A percentile compares a stretch with the other conserved stretches of the same genome.
phyloP scores from a whole-genome alignment of 305 asterid genomes.

The Petunia hybrid region DNA sequence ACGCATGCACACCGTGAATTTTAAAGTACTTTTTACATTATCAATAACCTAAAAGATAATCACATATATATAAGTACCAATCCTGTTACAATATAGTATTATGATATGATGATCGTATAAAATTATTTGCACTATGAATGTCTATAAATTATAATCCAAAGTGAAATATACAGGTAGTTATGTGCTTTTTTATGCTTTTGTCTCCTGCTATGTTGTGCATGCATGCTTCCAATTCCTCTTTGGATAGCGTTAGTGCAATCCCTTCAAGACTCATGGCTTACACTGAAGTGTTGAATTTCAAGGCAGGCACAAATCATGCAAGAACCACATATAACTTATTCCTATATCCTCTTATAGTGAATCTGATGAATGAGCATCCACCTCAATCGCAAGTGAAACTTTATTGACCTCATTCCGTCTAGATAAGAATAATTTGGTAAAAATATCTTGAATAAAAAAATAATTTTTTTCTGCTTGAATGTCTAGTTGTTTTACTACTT shows the following conservation, averaged over 20 bases:
- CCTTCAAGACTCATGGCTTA: neutral
- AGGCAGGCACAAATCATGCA: constrained; percentile 33
- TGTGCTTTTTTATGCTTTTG: neutral
- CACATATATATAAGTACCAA: too few relatives aligned
- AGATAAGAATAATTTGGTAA: neutral
- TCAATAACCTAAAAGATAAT: too few relatives aligned
- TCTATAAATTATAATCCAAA: too few relatives aligned
- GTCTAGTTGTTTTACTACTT: constrained; percentile 22
- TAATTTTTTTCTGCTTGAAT: neutral
- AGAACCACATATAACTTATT: constrained; percentile 31
- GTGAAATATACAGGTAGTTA: too few relatives aligned
- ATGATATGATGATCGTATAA: too few relatives aligned
- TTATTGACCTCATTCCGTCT: neutral
- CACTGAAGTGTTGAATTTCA: constrained; percentile 25
- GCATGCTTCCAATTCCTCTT: too few relatives aligned
- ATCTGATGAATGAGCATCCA: neutral
- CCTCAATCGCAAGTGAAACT: neutral
- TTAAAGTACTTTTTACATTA: neutral
- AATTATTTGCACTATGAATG: too few relatives aligned
- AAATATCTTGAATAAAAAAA: constrained; percentile 15
- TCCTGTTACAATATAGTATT: too few relatives aligned
- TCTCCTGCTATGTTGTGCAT: constrained; percentile 24
- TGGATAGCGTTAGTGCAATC: too few relatives aligned
- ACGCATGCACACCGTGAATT: constrained; percentile 4
- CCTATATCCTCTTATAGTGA: neutral